These are phyloP conservation scores for Kodamaea hsintzibuensis DNA, from an alignment of 805 yeast species.

Conservation along the genomic window DNA sequence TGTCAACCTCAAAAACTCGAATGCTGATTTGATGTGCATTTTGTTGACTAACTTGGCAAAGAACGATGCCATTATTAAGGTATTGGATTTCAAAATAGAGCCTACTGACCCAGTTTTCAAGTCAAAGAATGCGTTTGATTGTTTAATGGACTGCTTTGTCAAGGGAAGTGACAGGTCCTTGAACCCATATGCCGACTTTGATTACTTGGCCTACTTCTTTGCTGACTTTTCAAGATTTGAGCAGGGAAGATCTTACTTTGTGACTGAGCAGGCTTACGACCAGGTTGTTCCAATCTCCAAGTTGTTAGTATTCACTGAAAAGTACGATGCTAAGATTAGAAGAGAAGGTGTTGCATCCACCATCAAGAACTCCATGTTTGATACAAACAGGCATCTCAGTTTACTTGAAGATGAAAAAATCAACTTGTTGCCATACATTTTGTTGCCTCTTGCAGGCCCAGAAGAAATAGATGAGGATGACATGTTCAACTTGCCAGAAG, in stretches of 20 bases:
- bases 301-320: slow-evolving; percentile 78
- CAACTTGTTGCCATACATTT: slow-evolving; percentile 76
- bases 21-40: slow-evolving; percentile 82
- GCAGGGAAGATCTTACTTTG: slow-evolving; percentile 75
- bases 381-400: slow-evolving; percentile 62
- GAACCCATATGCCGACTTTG: slow-evolving; percentile 73
- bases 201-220: slow-evolving; percentile 83
- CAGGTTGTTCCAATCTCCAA: slow-evolving; percentile 78
- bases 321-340: slow-evolving; percentile 73
- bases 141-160: slow-evolving; percentile 86
- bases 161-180: slow-evolving; percentile 74
- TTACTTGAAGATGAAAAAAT: slow-evolving; percentile 62
- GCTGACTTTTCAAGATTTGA: slow-evolving; percentile 83
- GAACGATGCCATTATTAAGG: slow-evolving; percentile 57
- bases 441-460: slow-evolving; percentile 80
- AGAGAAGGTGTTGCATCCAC: slow-evolving; percentile 93
- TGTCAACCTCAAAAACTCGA: slow-evolving; percentile 55
- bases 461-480: slow-evolving; percentile 81
- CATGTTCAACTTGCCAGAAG: slow-evolving; percentile 83
- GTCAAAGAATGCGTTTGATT: slow-evolving; percentile 64
- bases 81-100: slow-evolving; percentile 43
- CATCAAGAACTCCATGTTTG: slow-evolving; percentile 86
- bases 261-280: slow-evolving; percentile 71
- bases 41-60: slow-evolving; percentile 85
- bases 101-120: slow-evolving; percentile 51